These are phyloP conservation scores for Trichoderma asperellum DNA, from an alignment of 2,329 filamentous ascomycete genomes.

Conservation along the genomic window DNA sequence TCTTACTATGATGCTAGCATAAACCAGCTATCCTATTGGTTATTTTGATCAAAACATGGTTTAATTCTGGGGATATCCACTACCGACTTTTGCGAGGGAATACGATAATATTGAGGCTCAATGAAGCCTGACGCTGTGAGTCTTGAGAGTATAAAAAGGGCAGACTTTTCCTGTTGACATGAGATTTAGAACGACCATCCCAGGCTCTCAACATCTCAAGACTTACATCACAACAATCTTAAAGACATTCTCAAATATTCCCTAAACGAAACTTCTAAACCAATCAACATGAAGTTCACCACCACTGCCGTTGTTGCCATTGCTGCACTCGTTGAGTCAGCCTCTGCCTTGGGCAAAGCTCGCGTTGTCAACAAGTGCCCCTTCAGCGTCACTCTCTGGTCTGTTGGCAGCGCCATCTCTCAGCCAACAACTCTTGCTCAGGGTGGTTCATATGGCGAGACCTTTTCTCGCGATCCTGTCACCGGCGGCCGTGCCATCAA, in stretches of 20 bases:
- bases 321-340: constrained; percentile 24
- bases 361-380: constrained; percentile 45
- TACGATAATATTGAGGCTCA: neutral
- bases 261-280: neutral
- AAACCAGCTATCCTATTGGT: too few relatives aligned
- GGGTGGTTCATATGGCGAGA: constrained; percentile 41
- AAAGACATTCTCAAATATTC: neutral
- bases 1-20: too few relatives aligned
- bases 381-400: constrained; percentile 45
- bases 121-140: neutral
- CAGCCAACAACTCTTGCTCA: constrained; percentile 36
- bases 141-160: constrained; percentile 2
- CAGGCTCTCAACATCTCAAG: neutral
- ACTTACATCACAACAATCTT: neutral
- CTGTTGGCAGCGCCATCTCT: constrained; percentile 42
- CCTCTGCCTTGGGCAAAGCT: constrained; percentile 41
- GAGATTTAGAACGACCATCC: neutral
- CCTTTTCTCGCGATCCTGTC: constrained; percentile 41
- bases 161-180: neutral
- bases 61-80: too few relatives aligned
- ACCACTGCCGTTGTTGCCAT: constrained; percentile 27
- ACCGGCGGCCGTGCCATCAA: constrained; percentile 48
- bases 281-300: constrained; percentile 31
- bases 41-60: too few relatives aligned
- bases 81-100: too few relatives aligned